Evolutionary conservation across 768 basidiomycete species (phyloP).

Genomic region (Mycena rosella): DNA sequence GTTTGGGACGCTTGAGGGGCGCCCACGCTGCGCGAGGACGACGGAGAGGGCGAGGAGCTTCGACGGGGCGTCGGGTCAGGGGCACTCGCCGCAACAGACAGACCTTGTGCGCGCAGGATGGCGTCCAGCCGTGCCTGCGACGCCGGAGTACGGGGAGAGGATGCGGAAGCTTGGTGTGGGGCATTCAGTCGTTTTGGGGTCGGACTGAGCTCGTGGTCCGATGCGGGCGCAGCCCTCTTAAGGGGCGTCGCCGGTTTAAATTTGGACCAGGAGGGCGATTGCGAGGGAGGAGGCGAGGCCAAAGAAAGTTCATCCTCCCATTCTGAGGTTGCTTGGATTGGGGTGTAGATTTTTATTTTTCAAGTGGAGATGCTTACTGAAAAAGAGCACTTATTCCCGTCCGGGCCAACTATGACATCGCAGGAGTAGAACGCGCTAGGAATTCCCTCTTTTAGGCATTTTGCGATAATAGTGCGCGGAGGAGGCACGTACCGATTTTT

Average conservation of each 20-base stretch:
- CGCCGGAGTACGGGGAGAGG: constrained; percentile 19
- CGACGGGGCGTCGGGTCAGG: not conserved
- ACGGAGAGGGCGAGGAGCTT: constrained; percentile 2
- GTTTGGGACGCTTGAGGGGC: not conserved
- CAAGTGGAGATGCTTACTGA: constrained; percentile 6
- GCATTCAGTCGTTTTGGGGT: constrained; percentile 10
- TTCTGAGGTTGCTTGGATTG: constrained; percentile 8
- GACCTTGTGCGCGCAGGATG: constrained; percentile 14
- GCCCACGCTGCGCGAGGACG: constrained; percentile 6
- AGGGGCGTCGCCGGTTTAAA: not conserved
- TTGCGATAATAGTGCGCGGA: not conserved
- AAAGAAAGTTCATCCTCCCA: constrained; percentile 31
- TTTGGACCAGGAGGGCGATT: no score
- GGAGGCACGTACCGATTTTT: constrained; percentile 14
- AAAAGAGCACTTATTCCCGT: constrained; percentile 21
- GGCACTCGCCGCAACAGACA: not conserved
- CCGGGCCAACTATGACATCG: not conserved
- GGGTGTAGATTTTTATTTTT: not conserved
- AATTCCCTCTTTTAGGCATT: not conserved
- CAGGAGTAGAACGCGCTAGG: constrained; percentile 31
- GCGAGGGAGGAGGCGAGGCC: not conserved
- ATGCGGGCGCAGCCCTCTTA: constrained; percentile 19
- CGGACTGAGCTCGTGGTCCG: constrained; percentile 17
- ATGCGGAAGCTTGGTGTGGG: not conserved
- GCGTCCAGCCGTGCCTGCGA: constrained; percentile 24